Conservation (phyloP, 208 protist species). For the Wallacemonas sp. region DNA sequence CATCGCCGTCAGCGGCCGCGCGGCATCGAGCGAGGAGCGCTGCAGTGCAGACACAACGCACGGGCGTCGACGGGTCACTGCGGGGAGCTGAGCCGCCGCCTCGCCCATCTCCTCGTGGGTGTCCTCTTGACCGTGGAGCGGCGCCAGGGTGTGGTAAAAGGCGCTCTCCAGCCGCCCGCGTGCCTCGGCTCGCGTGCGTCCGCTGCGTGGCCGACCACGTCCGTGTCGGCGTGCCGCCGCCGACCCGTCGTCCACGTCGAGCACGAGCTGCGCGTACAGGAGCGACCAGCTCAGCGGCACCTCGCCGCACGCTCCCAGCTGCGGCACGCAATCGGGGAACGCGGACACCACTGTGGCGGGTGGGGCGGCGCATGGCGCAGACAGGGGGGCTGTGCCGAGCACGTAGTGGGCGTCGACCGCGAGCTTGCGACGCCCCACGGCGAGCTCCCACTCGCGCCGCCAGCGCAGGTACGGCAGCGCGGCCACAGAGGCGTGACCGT, state of each 20-base stretch:
- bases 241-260: neutral
- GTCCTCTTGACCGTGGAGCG: neutral
- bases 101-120: neutral
- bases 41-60: neutral
- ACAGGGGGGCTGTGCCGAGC: neutral
- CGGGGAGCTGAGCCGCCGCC: too few relatives aligned
- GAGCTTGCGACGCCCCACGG: constrained; percentile 19
- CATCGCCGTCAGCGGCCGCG: neutral
- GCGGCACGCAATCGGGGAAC: constrained; percentile 12
- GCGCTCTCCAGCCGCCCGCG: neutral
- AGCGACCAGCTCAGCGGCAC: constrained; percentile 26
- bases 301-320: constrained; percentile 21
- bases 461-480: constrained; percentile 27
- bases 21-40: neutral
- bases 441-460: constrained; percentile 28
- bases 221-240: constrained; percentile 2
- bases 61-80: neutral
- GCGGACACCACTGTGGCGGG: neutral
- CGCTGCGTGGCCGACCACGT: neutral
- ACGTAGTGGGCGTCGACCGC: neutral
- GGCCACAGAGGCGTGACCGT: too few relatives aligned
- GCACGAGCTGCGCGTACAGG: constrained; percentile 22
- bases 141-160: neutral
- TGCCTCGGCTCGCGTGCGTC: neutral
- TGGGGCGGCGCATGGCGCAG: neutral